Percentiles rank a stretch among this genome's conserved stretches.
Evolutionary conservation across 2,329 filamentous ascomycete genomes (phyloP).

Genomic region (Septoria linicola): DNA sequence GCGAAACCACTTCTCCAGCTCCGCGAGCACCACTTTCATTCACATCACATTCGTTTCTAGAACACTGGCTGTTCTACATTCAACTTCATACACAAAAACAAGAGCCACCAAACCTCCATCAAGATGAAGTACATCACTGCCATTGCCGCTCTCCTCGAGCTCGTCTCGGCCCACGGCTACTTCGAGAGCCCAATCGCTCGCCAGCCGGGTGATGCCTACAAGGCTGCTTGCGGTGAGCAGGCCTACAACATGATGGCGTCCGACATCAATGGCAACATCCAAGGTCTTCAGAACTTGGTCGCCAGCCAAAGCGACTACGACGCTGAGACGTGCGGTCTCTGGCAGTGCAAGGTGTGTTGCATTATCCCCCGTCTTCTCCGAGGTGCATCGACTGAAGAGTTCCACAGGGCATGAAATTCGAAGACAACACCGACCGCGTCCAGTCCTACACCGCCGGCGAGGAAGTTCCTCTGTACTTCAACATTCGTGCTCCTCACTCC

Average conservation of each 20-base stretch:
- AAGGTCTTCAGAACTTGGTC: constrained; percentile 54
- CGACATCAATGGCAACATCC: constrained; percentile 59
- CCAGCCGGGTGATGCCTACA: constrained; percentile 53
- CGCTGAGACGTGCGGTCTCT: constrained; percentile 28
- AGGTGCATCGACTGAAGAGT: too few species aligned
- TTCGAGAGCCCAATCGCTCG: constrained; percentile 51
- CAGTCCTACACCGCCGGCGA: constrained; percentile 54
- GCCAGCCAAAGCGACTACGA: constrained; percentile 30
- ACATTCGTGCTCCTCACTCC: constrained; percentile 55
- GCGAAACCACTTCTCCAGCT: constrained; percentile 10
- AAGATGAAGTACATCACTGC: constrained; percentile 37
- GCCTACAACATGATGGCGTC: constrained; percentile 54
- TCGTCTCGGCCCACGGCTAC: constrained; percentile 55
- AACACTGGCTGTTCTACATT: constrained; percentile 18
- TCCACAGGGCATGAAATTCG: constrained; percentile 56
- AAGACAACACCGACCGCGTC: constrained; percentile 55
- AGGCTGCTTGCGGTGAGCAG: constrained; percentile 55
- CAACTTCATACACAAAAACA: not conserved
- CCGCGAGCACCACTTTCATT: constrained; percentile 22
- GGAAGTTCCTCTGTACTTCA: constrained; percentile 47
- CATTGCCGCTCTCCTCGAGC: constrained; percentile 46
- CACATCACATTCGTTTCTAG: constrained; percentile 13
- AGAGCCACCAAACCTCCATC: not conserved
- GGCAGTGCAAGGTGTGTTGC: constrained; percentile 47
- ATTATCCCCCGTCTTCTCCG: too few species aligned